Conservation (phyloP, 306 rosid genomes). For the Malus domestica region DNA sequence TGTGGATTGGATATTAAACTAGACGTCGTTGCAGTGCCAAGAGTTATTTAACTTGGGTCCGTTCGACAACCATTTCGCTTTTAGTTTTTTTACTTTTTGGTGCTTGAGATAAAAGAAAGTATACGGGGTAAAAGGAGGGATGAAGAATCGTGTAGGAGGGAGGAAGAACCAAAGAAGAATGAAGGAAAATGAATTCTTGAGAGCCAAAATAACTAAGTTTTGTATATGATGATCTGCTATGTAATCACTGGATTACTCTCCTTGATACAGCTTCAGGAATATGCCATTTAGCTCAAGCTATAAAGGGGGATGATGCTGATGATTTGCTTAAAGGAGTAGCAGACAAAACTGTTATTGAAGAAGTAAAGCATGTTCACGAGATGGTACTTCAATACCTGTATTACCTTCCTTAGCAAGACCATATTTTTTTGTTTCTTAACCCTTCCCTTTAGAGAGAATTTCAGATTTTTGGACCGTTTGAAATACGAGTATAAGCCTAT, state of each 20-base stretch:
- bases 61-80: no score
- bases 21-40: no score
- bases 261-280: slow-evolving; percentile 35
- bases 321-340: slow-evolving; percentile 55
- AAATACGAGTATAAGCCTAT: no score
- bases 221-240: background rate
- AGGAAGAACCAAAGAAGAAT: no score
- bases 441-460: background rate
- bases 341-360: slow-evolving; percentile 58
- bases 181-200: no score
- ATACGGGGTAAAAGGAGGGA: no score
- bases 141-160: no score
- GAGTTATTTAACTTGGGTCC: no score
- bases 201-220: background rate
- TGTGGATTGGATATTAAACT: background rate
- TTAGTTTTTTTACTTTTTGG: no score
- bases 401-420: background rate
- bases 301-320: slow-evolving; percentile 61
- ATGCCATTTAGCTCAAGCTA: slow-evolving; percentile 55
- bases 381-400: slow-evolving; percentile 40
- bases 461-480: background rate
- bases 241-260: slow-evolving; percentile 16
- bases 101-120: no score
- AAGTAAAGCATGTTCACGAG: slow-evolving; percentile 75
- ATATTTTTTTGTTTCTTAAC: background rate